phyloP scores from a whole-genome alignment of 352 stramenopile genomes.

The Pythium apleroticum region DNA sequence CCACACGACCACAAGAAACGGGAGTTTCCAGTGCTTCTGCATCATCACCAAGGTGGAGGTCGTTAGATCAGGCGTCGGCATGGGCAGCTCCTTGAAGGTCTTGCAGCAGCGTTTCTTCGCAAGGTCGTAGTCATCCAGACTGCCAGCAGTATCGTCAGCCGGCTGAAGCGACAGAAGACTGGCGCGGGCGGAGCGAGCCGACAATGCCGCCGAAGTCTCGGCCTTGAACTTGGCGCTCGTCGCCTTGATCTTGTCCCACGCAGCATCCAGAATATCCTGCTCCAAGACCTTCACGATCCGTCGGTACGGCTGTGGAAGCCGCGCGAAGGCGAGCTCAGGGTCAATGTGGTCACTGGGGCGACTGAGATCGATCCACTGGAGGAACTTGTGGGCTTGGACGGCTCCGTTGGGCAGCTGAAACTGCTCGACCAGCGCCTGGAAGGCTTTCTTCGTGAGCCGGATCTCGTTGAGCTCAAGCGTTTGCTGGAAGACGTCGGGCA shows the following conservation, averaged over 20 bases:
- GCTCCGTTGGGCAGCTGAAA: constrained; percentile 49
- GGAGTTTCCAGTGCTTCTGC: constrained; percentile 1
- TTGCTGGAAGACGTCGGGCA: constrained; percentile 43
- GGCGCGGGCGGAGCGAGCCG: constrained; percentile 23
- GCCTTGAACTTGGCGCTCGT: constrained; percentile 45
- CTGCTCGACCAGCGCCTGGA: constrained; percentile 31
- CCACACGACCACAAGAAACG: constrained; percentile 8
- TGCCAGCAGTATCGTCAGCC: constrained; percentile 1
- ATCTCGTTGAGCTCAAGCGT: constrained; percentile 53
- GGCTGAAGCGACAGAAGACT: constrained; percentile 16
- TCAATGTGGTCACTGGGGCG: constrained; percentile 56
- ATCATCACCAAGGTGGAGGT: background rate
- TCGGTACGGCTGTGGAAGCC: constrained; percentile 69
- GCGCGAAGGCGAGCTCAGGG: constrained; percentile 54
- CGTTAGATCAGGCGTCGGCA: background rate
- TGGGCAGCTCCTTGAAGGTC: background rate
- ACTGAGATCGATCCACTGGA: constrained; percentile 57
- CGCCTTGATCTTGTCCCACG: constrained; percentile 47
- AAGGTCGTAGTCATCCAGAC: constrained; percentile 42
- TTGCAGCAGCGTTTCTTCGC: constrained; percentile 50
- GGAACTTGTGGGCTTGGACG: constrained; percentile 39
- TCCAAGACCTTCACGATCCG: constrained; percentile 68
- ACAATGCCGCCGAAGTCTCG: constrained; percentile 26
- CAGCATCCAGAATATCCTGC: constrained; percentile 51
- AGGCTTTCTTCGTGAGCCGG: constrained; percentile 29